phyloP scores from a whole-genome alignment of 2,329 filamentous ascomycete genomes.

The Talaromyces sp. region DNA sequence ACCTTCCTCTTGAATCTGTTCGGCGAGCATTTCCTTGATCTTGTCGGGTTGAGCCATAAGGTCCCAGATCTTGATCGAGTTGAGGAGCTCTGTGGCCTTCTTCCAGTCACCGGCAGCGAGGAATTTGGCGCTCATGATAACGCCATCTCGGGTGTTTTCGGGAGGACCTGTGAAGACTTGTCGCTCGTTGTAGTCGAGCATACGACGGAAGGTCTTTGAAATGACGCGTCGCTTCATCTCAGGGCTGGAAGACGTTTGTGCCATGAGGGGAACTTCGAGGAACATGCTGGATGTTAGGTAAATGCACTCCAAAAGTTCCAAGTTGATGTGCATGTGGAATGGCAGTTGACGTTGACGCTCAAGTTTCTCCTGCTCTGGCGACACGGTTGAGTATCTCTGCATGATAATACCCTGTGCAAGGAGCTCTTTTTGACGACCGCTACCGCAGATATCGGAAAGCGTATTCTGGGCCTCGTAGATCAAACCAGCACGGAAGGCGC shows the following conservation, averaged over 20 bases:
- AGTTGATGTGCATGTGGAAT: slow-evolving; percentile 99
- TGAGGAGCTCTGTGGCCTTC: slow-evolving; percentile 88
- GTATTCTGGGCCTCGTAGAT: slow-evolving; percentile 98
- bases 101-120: slow-evolving; percentile 98
- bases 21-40: slow-evolving; percentile 95
- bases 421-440: slow-evolving; percentile 94
- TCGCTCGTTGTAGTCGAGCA: slow-evolving; percentile 98
- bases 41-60: slow-evolving; percentile 87
- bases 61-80: slow-evolving; percentile 99
- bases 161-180: slow-evolving; percentile 98
- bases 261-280: slow-evolving; percentile 92
- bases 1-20: slow-evolving; percentile 98
- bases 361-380: slow-evolving; percentile 93
- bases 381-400: slow-evolving; percentile 92
- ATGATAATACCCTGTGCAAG: slow-evolving; percentile 98
- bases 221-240: slow-evolving; percentile 97
- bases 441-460: slow-evolving; percentile 95
- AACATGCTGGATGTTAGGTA: slow-evolving; percentile 99
- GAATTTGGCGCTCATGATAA: slow-evolving; percentile 98
- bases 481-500: slow-evolving; percentile 93
- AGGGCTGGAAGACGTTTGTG: slow-evolving; percentile 92
- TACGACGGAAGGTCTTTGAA: slow-evolving; percentile 98
- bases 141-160: slow-evolving; percentile 97
- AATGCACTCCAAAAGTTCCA: slow-evolving; percentile 95
- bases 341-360: slow-evolving; percentile 96